Conservation (phyloP, 108 stramenopile genomes). For the Conticribra guillardii region DNA sequence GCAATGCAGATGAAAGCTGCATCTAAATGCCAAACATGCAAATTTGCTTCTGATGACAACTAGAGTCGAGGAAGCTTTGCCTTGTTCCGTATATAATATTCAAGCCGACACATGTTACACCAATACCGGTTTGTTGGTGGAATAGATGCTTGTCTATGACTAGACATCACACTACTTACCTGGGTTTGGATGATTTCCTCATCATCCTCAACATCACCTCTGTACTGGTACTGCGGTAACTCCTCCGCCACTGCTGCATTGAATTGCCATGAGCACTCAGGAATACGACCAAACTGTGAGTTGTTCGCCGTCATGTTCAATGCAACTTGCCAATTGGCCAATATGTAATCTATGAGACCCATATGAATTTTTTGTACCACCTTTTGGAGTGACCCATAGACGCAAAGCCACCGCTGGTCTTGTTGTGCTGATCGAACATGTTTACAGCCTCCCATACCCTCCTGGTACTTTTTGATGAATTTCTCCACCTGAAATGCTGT, state of each 20-base stretch:
- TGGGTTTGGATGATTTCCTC: too few species aligned
- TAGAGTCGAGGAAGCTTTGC: background rate
- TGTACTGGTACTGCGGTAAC: too few species aligned
- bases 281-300: background rate
- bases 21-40: background rate
- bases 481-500: background rate
- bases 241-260: too few species aligned
- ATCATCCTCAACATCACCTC: too few species aligned
- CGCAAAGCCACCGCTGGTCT: constrained; percentile 19
- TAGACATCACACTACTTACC: too few species aligned
- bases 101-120: background rate
- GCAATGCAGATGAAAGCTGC: background rate
- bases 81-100: background rate
- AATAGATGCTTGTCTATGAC: too few species aligned
- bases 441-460: constrained; percentile 10
- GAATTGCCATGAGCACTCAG: background rate
- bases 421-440: constrained; percentile 8
- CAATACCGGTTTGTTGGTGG: background rate
- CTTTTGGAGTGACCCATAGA: constrained; percentile 21
- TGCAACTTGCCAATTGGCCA: background rate
- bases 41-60: background rate
- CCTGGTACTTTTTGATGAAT: background rate
- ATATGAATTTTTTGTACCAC: constrained; percentile 29
- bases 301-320: constrained; percentile 1
- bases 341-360: constrained; percentile 15